Conservation (phyloP, 2,329 filamentous ascomycete genomes). For the Metarhizium brunneum region DNA sequence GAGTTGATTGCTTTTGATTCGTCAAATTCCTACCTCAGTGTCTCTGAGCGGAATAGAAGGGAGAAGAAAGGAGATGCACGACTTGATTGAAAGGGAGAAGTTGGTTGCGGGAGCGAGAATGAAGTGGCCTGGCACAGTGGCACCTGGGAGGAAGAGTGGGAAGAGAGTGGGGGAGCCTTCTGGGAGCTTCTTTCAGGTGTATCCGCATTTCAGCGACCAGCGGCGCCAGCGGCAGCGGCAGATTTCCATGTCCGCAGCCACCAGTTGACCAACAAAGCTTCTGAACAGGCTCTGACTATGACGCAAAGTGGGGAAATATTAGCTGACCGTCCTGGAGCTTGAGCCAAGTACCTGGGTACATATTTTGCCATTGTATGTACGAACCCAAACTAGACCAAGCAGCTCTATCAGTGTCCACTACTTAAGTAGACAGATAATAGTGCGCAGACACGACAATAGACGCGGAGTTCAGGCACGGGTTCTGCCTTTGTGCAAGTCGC, state of each 20-base stretch:
- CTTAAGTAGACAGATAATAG: too few species aligned
- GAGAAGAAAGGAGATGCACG: background rate
- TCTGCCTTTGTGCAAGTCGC: too few species aligned
- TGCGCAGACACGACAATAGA: too few species aligned
- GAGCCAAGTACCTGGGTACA: too few species aligned
- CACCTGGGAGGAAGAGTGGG: background rate
- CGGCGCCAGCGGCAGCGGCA: too few species aligned
- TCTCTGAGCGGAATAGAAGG: background rate
- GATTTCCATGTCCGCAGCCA: background rate
- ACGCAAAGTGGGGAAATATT: background rate
- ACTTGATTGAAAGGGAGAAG: background rate
- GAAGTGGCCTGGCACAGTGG: background rate
- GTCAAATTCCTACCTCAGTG: background rate
- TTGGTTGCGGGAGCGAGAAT: background rate
- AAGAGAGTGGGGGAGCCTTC: background rate
- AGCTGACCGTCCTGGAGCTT: background rate
- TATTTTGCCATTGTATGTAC: too few species aligned
- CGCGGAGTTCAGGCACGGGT: too few species aligned
- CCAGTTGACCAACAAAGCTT: background rate
- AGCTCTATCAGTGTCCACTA: too few species aligned
- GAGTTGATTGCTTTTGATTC: background rate
- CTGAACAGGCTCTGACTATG: background rate
- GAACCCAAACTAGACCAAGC: too few species aligned
- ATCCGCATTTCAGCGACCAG: too few species aligned
- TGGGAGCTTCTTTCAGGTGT: background rate